These are phyloP conservation scores for Purshia tridentata DNA, from an alignment of 306 rosid species.

Conservation along the genomic window DNA sequence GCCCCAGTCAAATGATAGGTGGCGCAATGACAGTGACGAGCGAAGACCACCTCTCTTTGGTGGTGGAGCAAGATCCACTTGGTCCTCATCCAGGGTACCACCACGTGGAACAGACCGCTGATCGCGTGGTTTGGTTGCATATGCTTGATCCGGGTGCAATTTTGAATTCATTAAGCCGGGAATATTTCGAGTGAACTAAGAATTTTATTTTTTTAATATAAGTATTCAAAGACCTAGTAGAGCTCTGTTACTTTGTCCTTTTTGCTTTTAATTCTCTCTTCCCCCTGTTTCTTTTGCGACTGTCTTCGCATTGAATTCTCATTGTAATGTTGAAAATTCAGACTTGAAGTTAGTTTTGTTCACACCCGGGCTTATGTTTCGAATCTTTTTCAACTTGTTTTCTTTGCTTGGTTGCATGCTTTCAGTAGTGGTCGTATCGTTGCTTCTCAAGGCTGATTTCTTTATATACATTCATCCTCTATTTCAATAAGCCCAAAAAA, in stretches of 20 bases:
- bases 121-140: constrained; percentile 14
- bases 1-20: constrained; percentile 44
- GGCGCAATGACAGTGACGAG: constrained; percentile 68
- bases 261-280: background rate
- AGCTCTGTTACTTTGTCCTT: background rate
- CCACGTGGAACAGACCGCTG: constrained; percentile 45
- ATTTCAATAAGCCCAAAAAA: no score
- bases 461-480: no score
- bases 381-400: background rate
- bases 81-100: constrained; percentile 71
- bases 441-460: no score
- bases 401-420: background rate
- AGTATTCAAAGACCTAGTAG: constrained; percentile 7
- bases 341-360: constrained; percentile 1
- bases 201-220: background rate
- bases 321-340: background rate
- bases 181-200: constrained; percentile 9
- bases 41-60: constrained; percentile 46
- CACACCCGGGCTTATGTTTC: background rate
- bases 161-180: constrained; percentile 24
- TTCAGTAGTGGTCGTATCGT: background rate
- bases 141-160: constrained; percentile 19
- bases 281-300: constrained; percentile 3
- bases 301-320: background rate
- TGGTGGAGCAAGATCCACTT: constrained; percentile 53